Evolutionary conservation across 139 green algal species (phyloP).

Genomic region (Auxenochlorella protothecoides): DNA sequence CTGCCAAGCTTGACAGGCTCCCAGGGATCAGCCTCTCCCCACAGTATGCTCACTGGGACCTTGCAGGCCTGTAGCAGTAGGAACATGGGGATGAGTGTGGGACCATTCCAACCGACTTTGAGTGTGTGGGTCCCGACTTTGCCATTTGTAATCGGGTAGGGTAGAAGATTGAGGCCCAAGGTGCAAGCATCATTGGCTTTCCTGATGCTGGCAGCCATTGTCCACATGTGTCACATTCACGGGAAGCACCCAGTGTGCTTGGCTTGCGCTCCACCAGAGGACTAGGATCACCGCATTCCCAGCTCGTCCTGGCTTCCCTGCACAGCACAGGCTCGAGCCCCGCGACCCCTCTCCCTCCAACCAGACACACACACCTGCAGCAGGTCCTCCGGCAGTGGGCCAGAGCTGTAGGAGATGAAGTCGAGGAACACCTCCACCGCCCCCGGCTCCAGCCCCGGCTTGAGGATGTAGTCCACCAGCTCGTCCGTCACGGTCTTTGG

Average conservation of each 20-base stretch:
- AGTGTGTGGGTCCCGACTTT: too few relatives aligned
- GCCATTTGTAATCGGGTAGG: too few relatives aligned
- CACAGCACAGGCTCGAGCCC: not conserved
- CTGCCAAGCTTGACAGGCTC: constrained; percentile 21
- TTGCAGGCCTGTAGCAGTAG: not conserved
- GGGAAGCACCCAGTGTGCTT: too few relatives aligned
- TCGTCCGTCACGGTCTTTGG: constrained; percentile 78
- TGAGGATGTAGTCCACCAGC: constrained; percentile 83
- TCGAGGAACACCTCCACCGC: constrained; percentile 94
- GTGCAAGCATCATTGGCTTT: too few relatives aligned
- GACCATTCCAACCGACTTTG: too few relatives aligned
- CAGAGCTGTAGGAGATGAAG: constrained; percentile 89
- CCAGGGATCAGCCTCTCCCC: constrained; percentile 85
- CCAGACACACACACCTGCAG: constrained; percentile 29
- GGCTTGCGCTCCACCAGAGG: too few relatives aligned
- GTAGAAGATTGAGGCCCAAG: too few relatives aligned
- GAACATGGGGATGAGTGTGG: too few relatives aligned
- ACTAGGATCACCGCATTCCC: too few relatives aligned
- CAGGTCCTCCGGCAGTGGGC: constrained; percentile 85
- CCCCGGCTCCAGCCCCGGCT: constrained; percentile 70
- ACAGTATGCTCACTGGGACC: constrained; percentile 76
- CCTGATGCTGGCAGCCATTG: too few relatives aligned
- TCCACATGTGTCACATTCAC: too few relatives aligned
- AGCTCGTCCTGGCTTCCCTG: too few relatives aligned
- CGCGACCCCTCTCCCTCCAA: not conserved